Evolutionary conservation across 2,329 filamentous ascomycete species (phyloP).

Genomic region (Ambrosiella xylebori): DNA sequence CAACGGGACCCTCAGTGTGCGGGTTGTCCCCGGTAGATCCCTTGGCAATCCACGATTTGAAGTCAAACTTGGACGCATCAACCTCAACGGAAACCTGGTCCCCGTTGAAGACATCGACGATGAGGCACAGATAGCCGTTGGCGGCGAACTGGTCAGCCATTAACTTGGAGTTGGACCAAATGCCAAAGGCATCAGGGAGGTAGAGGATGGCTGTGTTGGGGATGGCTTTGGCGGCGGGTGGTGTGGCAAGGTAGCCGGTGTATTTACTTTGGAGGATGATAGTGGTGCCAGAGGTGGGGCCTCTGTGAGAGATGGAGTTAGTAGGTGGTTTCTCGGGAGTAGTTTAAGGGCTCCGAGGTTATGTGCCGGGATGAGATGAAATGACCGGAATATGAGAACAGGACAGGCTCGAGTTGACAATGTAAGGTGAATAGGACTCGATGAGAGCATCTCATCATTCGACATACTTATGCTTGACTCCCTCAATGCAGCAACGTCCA

Average conservation of each 20-base stretch:
- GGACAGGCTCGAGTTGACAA: too few species aligned
- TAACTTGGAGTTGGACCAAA: constrained; percentile 27
- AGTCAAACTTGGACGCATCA: constrained; percentile 27
- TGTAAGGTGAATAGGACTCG: too few species aligned
- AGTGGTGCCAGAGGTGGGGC: constrained; percentile 28
- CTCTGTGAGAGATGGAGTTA: constrained; percentile 21
- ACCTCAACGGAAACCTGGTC: constrained; percentile 15
- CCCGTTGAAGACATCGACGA: constrained; percentile 21
- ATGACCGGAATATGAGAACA: too few species aligned
- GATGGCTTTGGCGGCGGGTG: constrained; percentile 19
- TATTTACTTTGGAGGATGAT: constrained; percentile 27
- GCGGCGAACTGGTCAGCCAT: constrained; percentile 23
- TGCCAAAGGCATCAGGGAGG: constrained; percentile 32
- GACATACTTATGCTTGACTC: constrained; percentile 36
- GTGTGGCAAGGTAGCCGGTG: constrained; percentile 34
- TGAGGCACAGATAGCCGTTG: constrained; percentile 20
- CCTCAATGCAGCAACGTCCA: constrained; percentile 33
- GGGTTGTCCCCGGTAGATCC: constrained; percentile 32
- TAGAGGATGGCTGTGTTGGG: constrained; percentile 24
- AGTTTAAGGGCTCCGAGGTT: too few species aligned
- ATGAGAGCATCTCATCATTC: not conserved
- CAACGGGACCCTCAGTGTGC: constrained; percentile 18
- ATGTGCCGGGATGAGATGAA: too few species aligned
- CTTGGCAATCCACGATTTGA: constrained; percentile 18
- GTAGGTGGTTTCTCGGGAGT: too few species aligned